These are phyloP conservation scores for Globisporangium radiosum DNA, from an alignment of 352 stramenopile genomes.

Conservation along the genomic window DNA sequence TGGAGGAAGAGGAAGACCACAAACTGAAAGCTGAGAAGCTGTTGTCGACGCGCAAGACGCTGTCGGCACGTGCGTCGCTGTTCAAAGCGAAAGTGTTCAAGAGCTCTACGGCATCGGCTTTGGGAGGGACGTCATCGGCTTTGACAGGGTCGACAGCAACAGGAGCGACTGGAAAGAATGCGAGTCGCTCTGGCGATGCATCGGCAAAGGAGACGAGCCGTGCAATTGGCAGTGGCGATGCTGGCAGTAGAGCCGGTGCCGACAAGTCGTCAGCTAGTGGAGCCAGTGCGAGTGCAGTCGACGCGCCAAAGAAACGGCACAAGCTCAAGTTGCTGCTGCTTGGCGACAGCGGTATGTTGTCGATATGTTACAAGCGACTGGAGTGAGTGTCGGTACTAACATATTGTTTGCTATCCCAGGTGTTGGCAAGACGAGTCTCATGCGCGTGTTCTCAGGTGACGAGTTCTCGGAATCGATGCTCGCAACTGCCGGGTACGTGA, in stretches of 20 bases:
- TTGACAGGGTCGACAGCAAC: slow-evolving; percentile 8
- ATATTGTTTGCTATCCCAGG: slow-evolving; percentile 19
- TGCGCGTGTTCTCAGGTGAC: slow-evolving; percentile 91
- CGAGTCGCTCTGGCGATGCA: neutral
- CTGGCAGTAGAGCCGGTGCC: slow-evolving; percentile 11
- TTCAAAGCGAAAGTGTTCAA: slow-evolving; percentile 83
- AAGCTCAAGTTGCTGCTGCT: slow-evolving; percentile 90
- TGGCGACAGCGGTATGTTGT: slow-evolving; percentile 72
- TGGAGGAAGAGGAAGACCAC: slow-evolving; percentile 84
- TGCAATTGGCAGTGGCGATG: slow-evolving; percentile 9
- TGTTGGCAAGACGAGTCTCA: slow-evolving; percentile 91
- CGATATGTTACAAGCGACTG: neutral
- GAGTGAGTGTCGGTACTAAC: neutral
- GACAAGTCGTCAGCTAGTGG: slow-evolving; percentile 9
- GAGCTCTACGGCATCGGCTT: neutral
- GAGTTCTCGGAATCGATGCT: slow-evolving; percentile 88
- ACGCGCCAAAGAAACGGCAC: slow-evolving; percentile 56
- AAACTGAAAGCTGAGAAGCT: slow-evolving; percentile 70
- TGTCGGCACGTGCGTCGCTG: slow-evolving; percentile 57
- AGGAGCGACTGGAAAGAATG: neutral
- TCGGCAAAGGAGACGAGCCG: neutral
- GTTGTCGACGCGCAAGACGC: slow-evolving; percentile 47
- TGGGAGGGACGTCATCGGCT: neutral
- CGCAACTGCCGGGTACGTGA: slow-evolving; percentile 82
- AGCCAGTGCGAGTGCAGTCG: slow-evolving; percentile 17